Base-by-base conservation (phyloP, 805 yeast species). In the Ogataea nonfermentans region DNA sequence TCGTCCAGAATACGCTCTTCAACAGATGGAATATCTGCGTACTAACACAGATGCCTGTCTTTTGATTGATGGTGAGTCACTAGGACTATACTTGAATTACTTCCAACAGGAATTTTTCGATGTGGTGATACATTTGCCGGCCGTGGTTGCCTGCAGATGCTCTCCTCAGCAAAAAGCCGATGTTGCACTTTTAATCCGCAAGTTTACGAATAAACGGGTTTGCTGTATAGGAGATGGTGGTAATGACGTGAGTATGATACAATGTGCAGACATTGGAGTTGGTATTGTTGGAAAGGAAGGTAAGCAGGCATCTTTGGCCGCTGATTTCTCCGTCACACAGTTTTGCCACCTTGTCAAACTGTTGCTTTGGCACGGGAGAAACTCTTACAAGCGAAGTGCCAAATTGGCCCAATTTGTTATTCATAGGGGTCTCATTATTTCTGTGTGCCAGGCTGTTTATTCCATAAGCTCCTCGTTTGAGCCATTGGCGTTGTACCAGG, bases 201-300 rank as follows among this genome's bases (percentile, higher is more conserved):
- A 76, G 43, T 65, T 77, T 22, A 93, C 98, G 0, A 86, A 87
- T 4, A 87, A 86, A 56, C 70, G 99, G 36, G 97, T 91, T 2
- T 91, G 98, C 50, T 93, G 98, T 57, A 95, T 93, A 51, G 99
- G 99, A 41, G 99, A 93, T 63, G 99, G 99, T 55, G 99, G 99
- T 53, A 93, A 93, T 56, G 99, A 93, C 64, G 99, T 93, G 24
- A 85, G 95, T 53, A 93, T 93, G 99, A 93, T 93, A 50, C 99
- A 93, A 65, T 84, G 95, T 50, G 99, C 99, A 0, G 96, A 95
- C 67, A 96, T 93, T 8, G 99, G 99, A 44, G 95, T 93, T 20
- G 99, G 99, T 41, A 93, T 93, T 50, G 99, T 93, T 14, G 99
- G 99, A 25, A 93, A 93, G 62, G 99, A 93, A 61, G 99, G 99